Conservation (phyloP, 441 rosid genomes). For the Kokia cookei region DNA sequence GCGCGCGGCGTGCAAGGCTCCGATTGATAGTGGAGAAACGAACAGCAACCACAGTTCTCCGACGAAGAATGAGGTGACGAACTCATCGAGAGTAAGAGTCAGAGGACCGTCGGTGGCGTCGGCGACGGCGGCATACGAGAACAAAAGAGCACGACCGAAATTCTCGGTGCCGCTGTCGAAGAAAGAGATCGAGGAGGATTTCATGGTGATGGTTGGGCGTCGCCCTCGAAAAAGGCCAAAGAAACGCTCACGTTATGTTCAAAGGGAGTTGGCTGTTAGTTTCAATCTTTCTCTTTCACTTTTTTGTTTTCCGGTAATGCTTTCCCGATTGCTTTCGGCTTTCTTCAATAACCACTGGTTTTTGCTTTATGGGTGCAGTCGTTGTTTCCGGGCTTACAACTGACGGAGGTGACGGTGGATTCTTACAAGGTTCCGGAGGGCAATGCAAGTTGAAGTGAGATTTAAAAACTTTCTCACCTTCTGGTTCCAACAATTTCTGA, state of each 20-base stretch:
- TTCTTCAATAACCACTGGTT: neutral
- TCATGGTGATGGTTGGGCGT: conserved; percentile 39
- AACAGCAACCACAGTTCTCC: conserved; percentile 18
- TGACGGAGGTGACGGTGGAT: conserved; percentile 53
- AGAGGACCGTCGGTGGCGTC: neutral
- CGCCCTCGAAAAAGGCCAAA: conserved; percentile 64
- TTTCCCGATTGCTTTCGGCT: neutral
- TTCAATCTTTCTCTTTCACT: neutral
- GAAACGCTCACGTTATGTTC: conserved; percentile 57
- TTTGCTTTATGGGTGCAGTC: conserved; percentile 29
- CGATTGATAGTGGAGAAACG: conserved; percentile 12
- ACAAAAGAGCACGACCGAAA: conserved; percentile 31
- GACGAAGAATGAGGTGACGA: conserved; percentile 21
- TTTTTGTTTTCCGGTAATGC: neutral
- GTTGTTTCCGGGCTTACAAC: conserved; percentile 55
- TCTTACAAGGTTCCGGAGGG: conserved; percentile 54
- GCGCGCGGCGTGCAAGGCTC: conserved; percentile 51
- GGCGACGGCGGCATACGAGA: conserved; percentile 6
- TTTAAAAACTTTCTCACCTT: neutral
- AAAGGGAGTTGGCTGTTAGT: conserved; percentile 63
- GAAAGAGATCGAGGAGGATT: conserved; percentile 80
- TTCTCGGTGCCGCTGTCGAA: conserved; percentile 43
- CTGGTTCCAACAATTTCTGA: neutral
- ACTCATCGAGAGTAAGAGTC: conserved; percentile 23
- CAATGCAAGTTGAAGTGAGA: conserved; percentile 29